Percentiles rank a stretch among this genome's conserved stretches.
phyloP scores from a whole-genome alignment of 495 filamentous ascomycete species.

The Viridothelium virens region DNA sequence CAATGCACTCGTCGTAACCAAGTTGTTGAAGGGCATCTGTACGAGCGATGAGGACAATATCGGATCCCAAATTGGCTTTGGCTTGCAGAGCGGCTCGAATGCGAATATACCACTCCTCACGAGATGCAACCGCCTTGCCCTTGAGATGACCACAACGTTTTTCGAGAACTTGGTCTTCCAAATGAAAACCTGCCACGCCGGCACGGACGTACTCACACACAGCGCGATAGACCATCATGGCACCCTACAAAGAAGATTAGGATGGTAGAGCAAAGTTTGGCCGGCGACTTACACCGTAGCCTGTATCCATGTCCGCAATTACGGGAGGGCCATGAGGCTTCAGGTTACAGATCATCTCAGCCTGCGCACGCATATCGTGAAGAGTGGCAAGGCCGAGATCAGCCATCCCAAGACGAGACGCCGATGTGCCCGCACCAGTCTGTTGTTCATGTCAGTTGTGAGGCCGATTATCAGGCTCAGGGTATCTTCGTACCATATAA shows the following conservation, averaged over 20 bases:
- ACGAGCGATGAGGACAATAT: conserved; percentile 62
- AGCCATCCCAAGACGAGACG: conserved; percentile 54
- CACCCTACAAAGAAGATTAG: conserved; percentile 19
- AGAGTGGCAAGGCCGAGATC: conserved; percentile 59
- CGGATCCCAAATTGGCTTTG: conserved; percentile 42
- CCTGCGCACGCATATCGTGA: conserved; percentile 59
- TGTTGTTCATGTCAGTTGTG: conserved; percentile 24
- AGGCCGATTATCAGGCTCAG: background rate
- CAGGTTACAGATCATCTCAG: conserved; percentile 57
- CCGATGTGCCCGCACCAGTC: conserved; percentile 63
- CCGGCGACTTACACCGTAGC: conserved; percentile 45
- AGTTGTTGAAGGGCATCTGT: conserved; percentile 54
- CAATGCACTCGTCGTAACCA: conserved; percentile 56
- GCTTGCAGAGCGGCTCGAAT: conserved; percentile 41
- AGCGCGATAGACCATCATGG: conserved; percentile 53
- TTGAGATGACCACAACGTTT: conserved; percentile 44
- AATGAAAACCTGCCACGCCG: conserved; percentile 62
- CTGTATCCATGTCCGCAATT: conserved; percentile 66
- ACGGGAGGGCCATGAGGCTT: conserved; percentile 47
- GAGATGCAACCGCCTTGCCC: conserved; percentile 53
- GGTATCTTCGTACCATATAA: conserved; percentile 11
- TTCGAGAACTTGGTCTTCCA: conserved; percentile 61
- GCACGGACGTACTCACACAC: conserved; percentile 58
- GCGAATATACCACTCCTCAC: conserved; percentile 46
- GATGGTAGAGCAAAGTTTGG: conserved; percentile 22